phyloP scores from a whole-genome alignment of 2,329 filamentous ascomycete species.

The Colletotrichum sp. region DNA sequence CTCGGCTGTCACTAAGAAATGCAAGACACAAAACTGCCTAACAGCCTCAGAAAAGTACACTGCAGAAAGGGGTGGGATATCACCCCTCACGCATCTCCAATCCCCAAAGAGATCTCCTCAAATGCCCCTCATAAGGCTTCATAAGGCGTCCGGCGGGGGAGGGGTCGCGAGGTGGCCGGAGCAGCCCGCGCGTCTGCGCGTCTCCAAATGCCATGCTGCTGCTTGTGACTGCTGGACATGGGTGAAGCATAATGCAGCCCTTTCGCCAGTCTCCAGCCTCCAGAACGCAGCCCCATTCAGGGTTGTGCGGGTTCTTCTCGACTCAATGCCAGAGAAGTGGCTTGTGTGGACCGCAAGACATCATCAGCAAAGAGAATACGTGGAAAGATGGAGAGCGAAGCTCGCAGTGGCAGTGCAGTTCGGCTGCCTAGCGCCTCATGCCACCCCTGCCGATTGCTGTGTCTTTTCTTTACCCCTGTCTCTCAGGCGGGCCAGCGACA shows the following conservation, averaged over 20 bases:
- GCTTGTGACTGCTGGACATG: neutral
- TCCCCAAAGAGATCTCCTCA: neutral
- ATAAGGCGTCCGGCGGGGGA: constrained; percentile 3
- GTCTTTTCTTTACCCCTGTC: neutral
- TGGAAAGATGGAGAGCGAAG: neutral
- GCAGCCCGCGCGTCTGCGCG: neutral
- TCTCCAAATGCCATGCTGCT: neutral
- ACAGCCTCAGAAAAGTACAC: neutral
- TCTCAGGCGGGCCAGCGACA: neutral
- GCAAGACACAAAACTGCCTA: neutral
- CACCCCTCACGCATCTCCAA: neutral
- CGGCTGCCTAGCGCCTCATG: constrained; percentile 8
- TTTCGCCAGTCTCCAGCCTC: neutral
- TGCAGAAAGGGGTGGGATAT: neutral
- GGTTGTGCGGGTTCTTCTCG: neutral
- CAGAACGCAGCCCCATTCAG: neutral
- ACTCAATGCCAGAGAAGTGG: neutral
- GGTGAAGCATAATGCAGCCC: neutral
- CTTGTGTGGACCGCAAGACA: neutral
- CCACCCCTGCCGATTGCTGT: neutral
- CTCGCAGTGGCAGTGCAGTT: constrained; percentile 12
- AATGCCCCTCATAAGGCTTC: neutral
- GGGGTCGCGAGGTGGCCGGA: neutral
- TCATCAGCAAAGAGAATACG: neutral
- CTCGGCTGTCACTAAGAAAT: neutral